phyloP scores from a whole-genome alignment of 2,329 filamentous ascomycete species.

The Talaromyces sp. region DNA sequence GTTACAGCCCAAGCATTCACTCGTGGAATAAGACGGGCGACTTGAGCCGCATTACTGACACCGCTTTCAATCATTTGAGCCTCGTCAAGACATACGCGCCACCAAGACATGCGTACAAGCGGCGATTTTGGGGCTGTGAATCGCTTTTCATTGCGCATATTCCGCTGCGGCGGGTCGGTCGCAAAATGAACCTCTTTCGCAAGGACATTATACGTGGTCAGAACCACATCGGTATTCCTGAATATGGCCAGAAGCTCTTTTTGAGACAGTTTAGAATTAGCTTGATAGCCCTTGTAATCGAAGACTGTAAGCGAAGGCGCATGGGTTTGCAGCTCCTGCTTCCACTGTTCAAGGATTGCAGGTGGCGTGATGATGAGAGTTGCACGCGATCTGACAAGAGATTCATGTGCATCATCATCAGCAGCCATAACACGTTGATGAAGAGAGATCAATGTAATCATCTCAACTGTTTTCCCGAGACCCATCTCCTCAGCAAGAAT shows the following conservation, averaged over 20 bases:
- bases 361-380: conserved; percentile 63
- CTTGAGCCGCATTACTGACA: conserved; percentile 74
- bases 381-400: conserved; percentile 45
- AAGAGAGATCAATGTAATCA: conserved; percentile 46
- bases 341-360: conserved; percentile 63
- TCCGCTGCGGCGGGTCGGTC: conserved; percentile 65
- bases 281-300: conserved; percentile 55
- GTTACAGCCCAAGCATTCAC: conserved; percentile 89
- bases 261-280: conserved; percentile 31
- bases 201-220: conserved; percentile 68
- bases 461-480: conserved; percentile 50
- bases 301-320: conserved; percentile 55
- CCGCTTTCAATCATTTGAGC: conserved; percentile 92
- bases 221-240: conserved; percentile 52
- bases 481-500: conserved; percentile 53
- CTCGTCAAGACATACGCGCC: conserved; percentile 69
- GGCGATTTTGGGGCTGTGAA: conserved; percentile 69
- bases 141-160: conserved; percentile 61
- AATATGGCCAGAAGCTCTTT: conserved; percentile 48
- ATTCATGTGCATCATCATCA: conserved; percentile 21
- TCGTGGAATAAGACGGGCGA: conserved; percentile 76
- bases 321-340: conserved; percentile 56
- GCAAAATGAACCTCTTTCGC: conserved; percentile 77
- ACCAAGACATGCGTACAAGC: conserved; percentile 78
- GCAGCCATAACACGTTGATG: conserved; percentile 30